A percentile compares a stretch with the other conserved stretches of the same genome.
Evolutionary conservation across 441 rosid species (phyloP).

Genomic region (Adansonia grandidieri): DNA sequence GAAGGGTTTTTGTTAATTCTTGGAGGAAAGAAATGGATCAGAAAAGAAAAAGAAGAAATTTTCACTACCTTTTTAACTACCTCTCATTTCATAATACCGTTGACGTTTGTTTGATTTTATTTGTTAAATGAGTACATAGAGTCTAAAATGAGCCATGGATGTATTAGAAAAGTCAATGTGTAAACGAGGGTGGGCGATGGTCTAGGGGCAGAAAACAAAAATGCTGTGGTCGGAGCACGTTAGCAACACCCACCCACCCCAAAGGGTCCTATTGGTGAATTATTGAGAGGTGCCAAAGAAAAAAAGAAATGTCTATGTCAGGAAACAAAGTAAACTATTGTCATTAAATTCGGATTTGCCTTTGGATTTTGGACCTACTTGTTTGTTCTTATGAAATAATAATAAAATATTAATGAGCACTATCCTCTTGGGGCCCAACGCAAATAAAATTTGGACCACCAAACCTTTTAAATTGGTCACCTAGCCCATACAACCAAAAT

Average conservation of each 20-base stretch:
- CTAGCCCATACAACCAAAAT: background rate
- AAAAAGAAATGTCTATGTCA: background rate
- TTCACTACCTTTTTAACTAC: conserved; percentile 13
- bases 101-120: conserved; percentile 31
- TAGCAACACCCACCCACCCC: conserved; percentile 9
- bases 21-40: conserved; percentile 4
- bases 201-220: background rate
- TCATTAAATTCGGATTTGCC: background rate
- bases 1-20: conserved; percentile 18
- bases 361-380: background rate
- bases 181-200: conserved; percentile 25
- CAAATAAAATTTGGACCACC: background rate
- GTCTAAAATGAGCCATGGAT: conserved; percentile 44
- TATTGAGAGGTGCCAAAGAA: conserved; percentile 16
- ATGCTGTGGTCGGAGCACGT: conserved; percentile 20
- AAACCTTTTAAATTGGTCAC: background rate
- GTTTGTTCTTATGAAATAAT: background rate
- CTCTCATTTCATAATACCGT: conserved; percentile 40
- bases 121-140: background rate
- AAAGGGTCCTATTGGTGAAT: conserved; percentile 5
- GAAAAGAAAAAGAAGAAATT: background rate
- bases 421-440: background rate
- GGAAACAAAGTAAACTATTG: background rate
- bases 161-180: conserved; percentile 12
- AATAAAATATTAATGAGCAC: background rate